Evolutionary conservation across 108 stramenopile species (phyloP).

Genomic region (Cylindrotheca closterium): DNA sequence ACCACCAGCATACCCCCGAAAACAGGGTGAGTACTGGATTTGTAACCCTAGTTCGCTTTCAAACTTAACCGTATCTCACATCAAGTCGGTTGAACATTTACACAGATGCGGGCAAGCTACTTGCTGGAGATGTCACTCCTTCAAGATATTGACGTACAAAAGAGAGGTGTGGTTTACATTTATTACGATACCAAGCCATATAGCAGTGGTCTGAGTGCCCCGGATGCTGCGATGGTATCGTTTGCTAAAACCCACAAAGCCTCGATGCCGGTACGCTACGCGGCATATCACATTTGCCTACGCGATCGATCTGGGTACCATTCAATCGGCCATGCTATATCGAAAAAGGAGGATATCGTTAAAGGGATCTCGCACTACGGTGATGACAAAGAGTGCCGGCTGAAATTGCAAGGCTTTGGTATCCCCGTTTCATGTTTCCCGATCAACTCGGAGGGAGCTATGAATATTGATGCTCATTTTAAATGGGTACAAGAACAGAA

Average conservation of each 20-base stretch:
- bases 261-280: neutral
- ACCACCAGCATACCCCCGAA: constrained; percentile 27
- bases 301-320: neutral
- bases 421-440: constrained; percentile 21
- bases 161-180: neutral
- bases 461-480: neutral
- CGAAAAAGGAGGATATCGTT: neutral
- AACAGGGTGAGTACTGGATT: constrained; percentile 43
- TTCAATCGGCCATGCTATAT: neutral
- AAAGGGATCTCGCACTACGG: neutral
- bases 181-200: neutral
- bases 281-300: neutral
- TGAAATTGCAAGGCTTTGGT: constrained; percentile 22
- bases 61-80: too few relatives aligned
- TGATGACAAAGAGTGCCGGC: constrained; percentile 17
- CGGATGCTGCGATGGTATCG: neutral
- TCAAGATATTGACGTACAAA: neutral
- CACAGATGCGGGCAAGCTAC: neutral
- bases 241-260: neutral
- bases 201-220: neutral
- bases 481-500: neutral
- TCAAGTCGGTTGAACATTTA: too few relatives aligned
- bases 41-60: too few relatives aligned
- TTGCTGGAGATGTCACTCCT: neutral
- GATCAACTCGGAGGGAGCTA: neutral